Percentiles rank a stretch among this genome's conserved stretches.
phyloP scores from a whole-genome alignment of 2,329 filamentous ascomycete species.

The Colletotrichum siamense region DNA sequence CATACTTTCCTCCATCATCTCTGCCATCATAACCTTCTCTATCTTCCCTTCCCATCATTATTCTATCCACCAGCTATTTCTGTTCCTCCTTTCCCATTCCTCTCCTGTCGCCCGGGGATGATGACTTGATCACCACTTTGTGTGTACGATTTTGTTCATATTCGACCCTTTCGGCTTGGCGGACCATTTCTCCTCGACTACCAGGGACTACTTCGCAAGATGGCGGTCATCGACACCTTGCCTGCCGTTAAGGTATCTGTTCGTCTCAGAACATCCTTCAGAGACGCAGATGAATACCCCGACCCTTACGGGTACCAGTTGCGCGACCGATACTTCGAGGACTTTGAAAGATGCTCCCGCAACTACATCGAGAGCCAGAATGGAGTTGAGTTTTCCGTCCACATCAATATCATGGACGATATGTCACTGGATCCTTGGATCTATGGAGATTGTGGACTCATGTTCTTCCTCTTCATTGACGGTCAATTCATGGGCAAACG shows the following conservation, averaged over 20 bases:
- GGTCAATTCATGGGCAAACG: conserved; percentile 22
- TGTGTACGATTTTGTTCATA: not conserved
- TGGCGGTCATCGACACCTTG: conserved; percentile 8
- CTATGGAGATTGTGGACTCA: conserved; percentile 25
- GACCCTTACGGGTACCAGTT: not conserved
- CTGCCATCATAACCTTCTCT: not conserved
- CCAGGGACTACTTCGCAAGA: not conserved
- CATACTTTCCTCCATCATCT: not conserved
- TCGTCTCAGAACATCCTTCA: not conserved
- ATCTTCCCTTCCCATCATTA: not conserved
- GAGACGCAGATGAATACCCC: not conserved
- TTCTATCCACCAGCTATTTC: not conserved
- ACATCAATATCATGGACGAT: conserved; percentile 13
- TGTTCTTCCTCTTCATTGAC: conserved; percentile 26
- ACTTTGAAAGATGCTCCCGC: not conserved
- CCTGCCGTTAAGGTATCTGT: conserved; percentile 2
- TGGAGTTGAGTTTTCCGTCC: conserved; percentile 29
- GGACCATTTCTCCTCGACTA: not conserved
- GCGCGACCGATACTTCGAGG: not conserved
- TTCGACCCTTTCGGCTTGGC: not conserved
- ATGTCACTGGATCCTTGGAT: conserved; percentile 28
- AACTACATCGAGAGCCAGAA: conserved; percentile 36
- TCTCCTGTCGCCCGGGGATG: not conserved
- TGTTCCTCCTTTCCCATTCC: not conserved
- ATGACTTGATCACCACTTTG: not conserved